Conservation (phyloP, 257 asterid species). For the Eustoma russellianum region DNA sequence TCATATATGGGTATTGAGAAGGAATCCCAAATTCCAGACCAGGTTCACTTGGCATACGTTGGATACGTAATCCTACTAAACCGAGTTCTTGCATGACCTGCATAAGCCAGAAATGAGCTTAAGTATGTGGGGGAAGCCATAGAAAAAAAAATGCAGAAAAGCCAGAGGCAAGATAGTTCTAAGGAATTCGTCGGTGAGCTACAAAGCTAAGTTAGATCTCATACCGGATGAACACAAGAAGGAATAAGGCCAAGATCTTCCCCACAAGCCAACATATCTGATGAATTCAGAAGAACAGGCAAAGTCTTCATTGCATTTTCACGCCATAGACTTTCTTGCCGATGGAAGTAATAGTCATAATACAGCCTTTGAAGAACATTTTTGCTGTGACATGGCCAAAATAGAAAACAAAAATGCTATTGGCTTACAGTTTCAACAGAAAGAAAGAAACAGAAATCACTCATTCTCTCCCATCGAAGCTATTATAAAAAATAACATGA, state of each 20-base stretch:
- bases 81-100: constrained; percentile 99
- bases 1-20: constrained; percentile 86
- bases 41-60: constrained; percentile 91
- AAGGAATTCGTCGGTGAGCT: background rate
- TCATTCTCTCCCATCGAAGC: background rate
- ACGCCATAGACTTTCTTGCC: constrained; percentile 92
- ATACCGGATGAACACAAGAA: constrained; percentile 91
- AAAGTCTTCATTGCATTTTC: constrained; percentile 85
- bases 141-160: constrained; percentile 2
- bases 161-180: background rate
- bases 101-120: constrained; percentile 13
- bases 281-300: constrained; percentile 89
- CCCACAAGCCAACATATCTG: constrained; percentile 98
- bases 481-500: background rate
- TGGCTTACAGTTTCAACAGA: background rate
- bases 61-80: constrained; percentile 80
- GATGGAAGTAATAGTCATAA: constrained; percentile 83
- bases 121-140: background rate
- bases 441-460: background rate
- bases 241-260: constrained; percentile 98
- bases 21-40: constrained; percentile 87
- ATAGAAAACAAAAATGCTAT: background rate
- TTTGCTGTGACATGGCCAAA: constrained; percentile 39
- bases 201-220: constrained; percentile 10
- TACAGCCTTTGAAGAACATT: constrained; percentile 67